Percentiles rank a stretch among this genome's conserved stretches.
Conservation (phyloP, 2,329 filamentous ascomycete genomes). For the Mycosphaerella arachidis region DNA sequence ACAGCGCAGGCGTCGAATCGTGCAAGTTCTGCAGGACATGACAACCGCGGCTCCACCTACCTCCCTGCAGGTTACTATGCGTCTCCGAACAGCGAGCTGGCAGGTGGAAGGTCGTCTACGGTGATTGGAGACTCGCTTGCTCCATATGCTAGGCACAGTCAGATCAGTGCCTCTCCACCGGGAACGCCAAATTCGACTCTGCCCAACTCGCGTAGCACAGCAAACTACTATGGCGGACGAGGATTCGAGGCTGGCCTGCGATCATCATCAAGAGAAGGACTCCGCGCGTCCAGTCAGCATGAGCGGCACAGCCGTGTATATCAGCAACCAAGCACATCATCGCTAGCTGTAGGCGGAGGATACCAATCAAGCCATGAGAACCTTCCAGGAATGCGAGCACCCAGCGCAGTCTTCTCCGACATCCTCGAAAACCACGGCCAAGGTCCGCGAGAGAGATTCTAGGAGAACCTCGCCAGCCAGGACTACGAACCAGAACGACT, state of each 20-base stretch:
- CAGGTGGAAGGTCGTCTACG: slow-evolving; percentile 39
- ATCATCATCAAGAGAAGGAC: slow-evolving; percentile 4
- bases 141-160: slow-evolving; percentile 28
- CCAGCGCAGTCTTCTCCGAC: slow-evolving; percentile 86
- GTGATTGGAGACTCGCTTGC: slow-evolving; percentile 39
- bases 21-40: slow-evolving; percentile 28
- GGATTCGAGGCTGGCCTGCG: slow-evolving; percentile 11
- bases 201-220: slow-evolving; percentile 15
- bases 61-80: slow-evolving; percentile 90
- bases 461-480: neutral
- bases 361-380: slow-evolving; percentile 44
- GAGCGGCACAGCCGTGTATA: slow-evolving; percentile 20
- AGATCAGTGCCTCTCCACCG: slow-evolving; percentile 25
- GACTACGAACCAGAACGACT: neutral
- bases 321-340: slow-evolving; percentile 34
- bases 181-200: slow-evolving; percentile 18
- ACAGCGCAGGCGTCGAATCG: slow-evolving; percentile 60
- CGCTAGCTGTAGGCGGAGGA: slow-evolving; percentile 28
- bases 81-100: slow-evolving; percentile 52
- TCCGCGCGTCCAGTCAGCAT: slow-evolving; percentile 8
- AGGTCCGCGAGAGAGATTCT: slow-evolving; percentile 22
- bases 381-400: slow-evolving; percentile 65
- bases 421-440: slow-evolving; percentile 69
- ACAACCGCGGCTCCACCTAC: slow-evolving; percentile 69
- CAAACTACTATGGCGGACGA: slow-evolving; percentile 13